A percentile compares a stretch with the other conserved stretches of the same genome.
Evolutionary conservation across 2,329 filamentous ascomycete genomes (phyloP).

Genomic region (Paramyrothecium roridum): DNA sequence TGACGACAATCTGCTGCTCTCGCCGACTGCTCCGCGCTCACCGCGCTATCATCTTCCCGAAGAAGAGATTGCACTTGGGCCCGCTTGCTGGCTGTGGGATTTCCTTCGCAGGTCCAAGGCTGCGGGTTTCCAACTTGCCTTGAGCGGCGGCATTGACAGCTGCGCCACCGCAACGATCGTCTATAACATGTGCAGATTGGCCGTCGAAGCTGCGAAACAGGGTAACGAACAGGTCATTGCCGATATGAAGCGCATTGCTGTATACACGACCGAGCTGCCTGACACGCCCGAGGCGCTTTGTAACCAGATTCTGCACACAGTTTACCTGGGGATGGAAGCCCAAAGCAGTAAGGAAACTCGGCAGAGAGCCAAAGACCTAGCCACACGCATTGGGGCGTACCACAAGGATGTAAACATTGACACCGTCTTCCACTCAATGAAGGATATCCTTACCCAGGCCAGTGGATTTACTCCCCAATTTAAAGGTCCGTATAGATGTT

Average conservation of each 20-base stretch:
- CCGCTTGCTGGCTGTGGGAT: conserved; percentile 66
- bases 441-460: background rate
- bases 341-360: conserved; percentile 66
- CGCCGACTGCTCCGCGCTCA: conserved; percentile 29
- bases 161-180: conserved; percentile 31
- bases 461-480: background rate
- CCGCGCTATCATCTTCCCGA: conserved; percentile 58
- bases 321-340: conserved; percentile 64
- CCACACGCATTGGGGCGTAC: conserved; percentile 63
- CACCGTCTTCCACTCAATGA: conserved; percentile 30
- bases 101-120: conserved; percentile 49
- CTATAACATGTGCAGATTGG: conserved; percentile 53
- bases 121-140: conserved; percentile 54
- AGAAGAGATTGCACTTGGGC: conserved; percentile 64
- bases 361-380: conserved; percentile 59
- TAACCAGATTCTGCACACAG: conserved; percentile 30
- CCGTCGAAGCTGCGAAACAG: conserved; percentile 45
- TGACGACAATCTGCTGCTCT: conserved; percentile 19
- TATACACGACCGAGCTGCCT: conserved; percentile 32
- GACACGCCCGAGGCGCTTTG: conserved; percentile 54
- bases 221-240: conserved; percentile 13
- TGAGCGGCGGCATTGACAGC: conserved; percentile 55
- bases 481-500: background rate
- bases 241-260: conserved; percentile 19
- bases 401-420: conserved; percentile 47